Conservation (phyloP, 768 basidiomycete species). For the Terana coerulea region DNA sequence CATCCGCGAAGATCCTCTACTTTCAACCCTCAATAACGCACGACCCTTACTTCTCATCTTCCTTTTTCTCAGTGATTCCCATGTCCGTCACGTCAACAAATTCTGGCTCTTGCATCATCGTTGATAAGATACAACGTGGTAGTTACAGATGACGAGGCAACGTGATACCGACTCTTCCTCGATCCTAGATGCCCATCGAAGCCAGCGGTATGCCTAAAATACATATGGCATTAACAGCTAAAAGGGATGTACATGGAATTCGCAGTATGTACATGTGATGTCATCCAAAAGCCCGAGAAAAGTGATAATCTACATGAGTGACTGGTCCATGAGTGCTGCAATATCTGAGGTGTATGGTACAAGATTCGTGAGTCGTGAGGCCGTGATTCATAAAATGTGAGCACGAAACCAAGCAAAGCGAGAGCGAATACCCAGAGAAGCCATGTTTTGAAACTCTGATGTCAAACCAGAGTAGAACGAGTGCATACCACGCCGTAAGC, state of each 20-base stretch:
- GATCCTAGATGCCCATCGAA: no score
- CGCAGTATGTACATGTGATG: slow-evolving; percentile 2
- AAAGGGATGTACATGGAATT: neutral
- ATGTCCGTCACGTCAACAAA: no score
- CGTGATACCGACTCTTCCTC: no score
- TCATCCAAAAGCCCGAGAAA: neutral
- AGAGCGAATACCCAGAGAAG: slow-evolving; percentile 10
- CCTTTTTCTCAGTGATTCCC: no score
- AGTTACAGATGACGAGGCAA: no score
- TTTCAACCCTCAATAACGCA: no score
- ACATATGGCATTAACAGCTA: neutral
- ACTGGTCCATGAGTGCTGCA: no score
- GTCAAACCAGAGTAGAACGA: slow-evolving; percentile 3
- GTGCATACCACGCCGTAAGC: neutral
- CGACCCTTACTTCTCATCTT: neutral
- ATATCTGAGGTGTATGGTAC: neutral
- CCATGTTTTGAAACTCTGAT: neutral
- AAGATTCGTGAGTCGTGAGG: slow-evolving; percentile 4
- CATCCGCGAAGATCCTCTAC: no score
- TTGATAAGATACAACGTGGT: no score
- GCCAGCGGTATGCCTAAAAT: no score
- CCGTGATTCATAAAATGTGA: neutral
- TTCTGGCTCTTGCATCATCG: no score
- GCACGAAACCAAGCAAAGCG: neutral
- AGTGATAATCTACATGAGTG: slow-evolving; percentile 1